These are phyloP conservation scores for Colletotrichum higginsianum DNA, from an alignment of 2,329 filamentous ascomycete species.

Conservation along the genomic window DNA sequence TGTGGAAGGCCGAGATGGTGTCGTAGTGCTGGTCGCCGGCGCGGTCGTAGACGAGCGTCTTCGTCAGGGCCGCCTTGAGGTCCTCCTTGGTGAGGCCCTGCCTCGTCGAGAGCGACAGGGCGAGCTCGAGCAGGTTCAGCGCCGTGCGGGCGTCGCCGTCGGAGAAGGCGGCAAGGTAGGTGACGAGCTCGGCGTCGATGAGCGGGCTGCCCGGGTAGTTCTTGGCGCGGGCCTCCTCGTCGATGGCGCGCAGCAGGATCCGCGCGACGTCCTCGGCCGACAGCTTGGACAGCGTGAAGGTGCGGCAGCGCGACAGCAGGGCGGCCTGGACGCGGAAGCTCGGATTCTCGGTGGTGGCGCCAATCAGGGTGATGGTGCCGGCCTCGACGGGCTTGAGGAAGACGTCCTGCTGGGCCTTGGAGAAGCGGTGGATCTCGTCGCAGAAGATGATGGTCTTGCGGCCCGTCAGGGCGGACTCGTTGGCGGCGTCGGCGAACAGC, in stretches of 20 bases:
- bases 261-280: constrained; percentile 77
- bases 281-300: constrained; percentile 87
- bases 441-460: constrained; percentile 97
- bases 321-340: constrained; percentile 94
- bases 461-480: constrained; percentile 85
- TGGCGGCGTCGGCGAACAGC: constrained; percentile 87
- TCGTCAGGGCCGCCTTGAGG: constrained; percentile 87
- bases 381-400: constrained; percentile 94
- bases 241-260: constrained; percentile 84
- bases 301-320: constrained; percentile 89
- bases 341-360: constrained; percentile 97
- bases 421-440: constrained; percentile 96
- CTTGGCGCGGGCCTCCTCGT: constrained; percentile 61
- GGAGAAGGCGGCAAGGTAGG: constrained; percentile 87
- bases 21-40: constrained; percentile 98
- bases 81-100: constrained; percentile 78
- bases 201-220: constrained; percentile 65
- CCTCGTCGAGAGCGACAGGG: constrained; percentile 80
- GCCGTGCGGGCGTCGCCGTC: constrained; percentile 95
- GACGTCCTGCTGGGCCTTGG: constrained; percentile 93
- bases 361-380: constrained; percentile 91
- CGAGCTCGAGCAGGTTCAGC: constrained; percentile 91
- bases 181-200: constrained; percentile 82
- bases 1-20: constrained; percentile 97
- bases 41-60: constrained; percentile 94